Evolutionary conservation across 495 filamentous ascomycete species (phyloP), one percentile per base, ranked within the genome.

Genomic region (Annulohypoxylon moriforme): DNA sequence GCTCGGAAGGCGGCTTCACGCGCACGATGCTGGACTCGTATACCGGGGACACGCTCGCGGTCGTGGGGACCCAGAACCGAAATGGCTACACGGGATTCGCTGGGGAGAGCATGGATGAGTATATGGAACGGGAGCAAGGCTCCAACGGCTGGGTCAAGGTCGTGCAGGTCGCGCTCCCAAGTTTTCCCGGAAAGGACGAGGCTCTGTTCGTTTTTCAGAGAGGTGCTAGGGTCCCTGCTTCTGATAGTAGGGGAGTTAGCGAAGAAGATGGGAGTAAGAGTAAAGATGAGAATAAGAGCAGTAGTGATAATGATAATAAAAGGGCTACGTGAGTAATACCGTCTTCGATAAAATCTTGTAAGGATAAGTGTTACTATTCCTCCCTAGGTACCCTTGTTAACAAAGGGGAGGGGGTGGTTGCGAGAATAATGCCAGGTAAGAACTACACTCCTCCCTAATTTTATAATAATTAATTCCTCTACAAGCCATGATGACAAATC

Each of bases 1-100:
- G 75, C 0, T 20, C 25, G 0, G 79, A 78, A 24, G 81, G 81
- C 27, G 74, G 67, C 4, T 91, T 91, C 64, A 89, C 88, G 13
- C 75, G 78, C 29, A 74, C 71, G 58, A 74, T 89, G 67, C 65
- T 91, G 36, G 77, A 77, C 27, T 82, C 82, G 34, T 91, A 86
- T 71, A 68, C 73, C n/a, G 89, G 88, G 8, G 84, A 88, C 71
- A 85, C 82, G 11, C 74, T 90, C 4, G 82, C 87, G 18, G 85
- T 89, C 13, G 89, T 86, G 1, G 88, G 89, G n/a, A 90, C 89
- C 50, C 87, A 90, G 79, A 90, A 89, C 74, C 62, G 50, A 50
- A 90, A 87, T 69, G 85, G 89, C n/a, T 91, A 89, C 69, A 91
- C 89, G 3, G 87, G 78, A 5, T 91, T 91, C 68, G 77, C 74